phyloP scores from a whole-genome alignment of 1,284 basidiomycete species.

The Irpex rosettiformis region DNA sequence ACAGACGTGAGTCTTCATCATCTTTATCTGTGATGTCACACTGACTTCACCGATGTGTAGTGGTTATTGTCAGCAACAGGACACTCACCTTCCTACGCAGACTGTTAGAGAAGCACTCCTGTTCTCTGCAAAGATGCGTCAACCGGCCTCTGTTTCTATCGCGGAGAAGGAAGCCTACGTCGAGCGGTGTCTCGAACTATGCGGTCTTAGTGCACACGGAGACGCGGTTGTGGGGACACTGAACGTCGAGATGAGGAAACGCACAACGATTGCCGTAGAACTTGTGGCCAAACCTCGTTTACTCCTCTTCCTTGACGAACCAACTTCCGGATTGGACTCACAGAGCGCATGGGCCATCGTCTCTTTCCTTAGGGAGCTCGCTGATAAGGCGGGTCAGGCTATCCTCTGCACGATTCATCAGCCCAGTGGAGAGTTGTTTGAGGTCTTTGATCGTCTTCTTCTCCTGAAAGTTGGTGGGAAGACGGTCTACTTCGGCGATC shows the following conservation, averaged over 20 bases:
- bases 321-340: conserved; percentile 84
- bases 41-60: conserved; percentile 22
- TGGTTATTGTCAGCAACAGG: conserved; percentile 83
- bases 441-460: conserved; percentile 64
- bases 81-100: conserved; percentile 67
- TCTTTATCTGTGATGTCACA: conserved; percentile 11
- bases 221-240: conserved; percentile 78
- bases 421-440: conserved; percentile 72
- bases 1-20: conserved; percentile 43
- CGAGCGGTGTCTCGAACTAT: conserved; percentile 76
- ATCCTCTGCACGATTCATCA: conserved; percentile 72
- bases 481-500: conserved; percentile 76
- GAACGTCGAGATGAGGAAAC: conserved; percentile 76
- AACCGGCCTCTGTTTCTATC: conserved; percentile 62
- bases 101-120: conserved; percentile 83
- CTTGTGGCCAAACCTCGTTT: conserved; percentile 78
- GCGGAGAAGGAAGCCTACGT: conserved; percentile 81
- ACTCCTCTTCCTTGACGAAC: conserved; percentile 81
- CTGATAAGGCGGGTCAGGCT: conserved; percentile 70
- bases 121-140: conserved; percentile 82
- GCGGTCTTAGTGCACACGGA: conserved; percentile 67
- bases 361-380: conserved; percentile 75
- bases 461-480: conserved; percentile 66
- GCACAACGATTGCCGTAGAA: conserved; percentile 82
- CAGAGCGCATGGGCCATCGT: conserved; percentile 89